These are phyloP conservation scores for Plasmodium malariae DNA, from an alignment of 169 alveolate genomes.

Conservation along the genomic window DNA sequence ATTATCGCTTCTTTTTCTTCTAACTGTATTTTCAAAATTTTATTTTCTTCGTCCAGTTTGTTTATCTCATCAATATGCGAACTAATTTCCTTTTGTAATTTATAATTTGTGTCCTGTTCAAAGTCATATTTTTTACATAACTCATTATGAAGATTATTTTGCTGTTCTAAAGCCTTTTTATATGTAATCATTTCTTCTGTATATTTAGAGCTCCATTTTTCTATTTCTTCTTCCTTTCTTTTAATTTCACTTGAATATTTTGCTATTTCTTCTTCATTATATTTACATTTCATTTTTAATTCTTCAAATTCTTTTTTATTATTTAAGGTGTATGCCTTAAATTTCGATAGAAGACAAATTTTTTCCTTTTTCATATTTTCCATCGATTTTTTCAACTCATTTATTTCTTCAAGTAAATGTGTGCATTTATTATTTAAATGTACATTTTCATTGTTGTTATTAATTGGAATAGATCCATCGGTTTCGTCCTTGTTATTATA, in stretches of 20 bases:
- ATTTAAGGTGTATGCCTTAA: conserved; percentile 61
- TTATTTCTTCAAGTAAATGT: conserved; percentile 10
- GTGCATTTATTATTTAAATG: background rate
- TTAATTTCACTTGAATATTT: background rate
- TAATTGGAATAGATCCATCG: background rate
- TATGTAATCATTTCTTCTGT: background rate
- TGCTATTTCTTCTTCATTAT: conserved; percentile 18
- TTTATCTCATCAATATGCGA: conserved; percentile 8
- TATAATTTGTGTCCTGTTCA: background rate
- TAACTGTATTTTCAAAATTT: background rate
- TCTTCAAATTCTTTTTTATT: conserved; percentile 56
- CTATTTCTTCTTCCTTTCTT: conserved; percentile 8
- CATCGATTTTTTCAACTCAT: conserved; percentile 12
- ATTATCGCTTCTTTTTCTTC: conserved; percentile 17
- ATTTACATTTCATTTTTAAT: conserved; percentile 19
- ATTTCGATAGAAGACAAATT: conserved; percentile 51
- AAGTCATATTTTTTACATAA: background rate
- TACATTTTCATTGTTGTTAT: background rate
- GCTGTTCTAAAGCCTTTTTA: background rate
- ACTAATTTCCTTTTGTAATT: conserved; percentile 4
- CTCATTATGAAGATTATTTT: background rate
- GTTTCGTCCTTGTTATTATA: background rate
- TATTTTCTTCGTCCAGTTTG: conserved; percentile 11
- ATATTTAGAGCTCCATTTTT: background rate
- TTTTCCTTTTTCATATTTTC: conserved; percentile 70